Conservation (phyloP, 768 basidiomycete genomes). For the Hebeloma cylindrosporum region DNA sequence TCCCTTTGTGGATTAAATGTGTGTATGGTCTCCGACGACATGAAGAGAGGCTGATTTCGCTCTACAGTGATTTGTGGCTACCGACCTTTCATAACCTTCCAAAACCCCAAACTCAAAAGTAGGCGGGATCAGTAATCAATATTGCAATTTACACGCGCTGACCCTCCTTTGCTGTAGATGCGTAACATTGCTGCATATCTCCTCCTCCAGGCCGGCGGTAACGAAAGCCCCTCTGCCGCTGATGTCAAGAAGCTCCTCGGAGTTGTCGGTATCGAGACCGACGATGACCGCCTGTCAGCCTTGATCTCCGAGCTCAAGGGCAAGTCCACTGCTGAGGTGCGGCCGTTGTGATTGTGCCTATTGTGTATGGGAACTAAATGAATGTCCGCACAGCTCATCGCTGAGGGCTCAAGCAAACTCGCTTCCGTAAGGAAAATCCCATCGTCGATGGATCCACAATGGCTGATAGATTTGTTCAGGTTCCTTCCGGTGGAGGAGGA, state of each 20-base stretch:
- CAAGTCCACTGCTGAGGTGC: constrained; percentile 82
- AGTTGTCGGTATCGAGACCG: constrained; percentile 86
- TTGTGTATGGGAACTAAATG: constrained; percentile 8
- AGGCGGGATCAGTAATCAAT: constrained; percentile 15
- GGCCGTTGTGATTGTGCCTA: constrained; percentile 22
- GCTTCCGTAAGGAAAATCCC: constrained; percentile 68
- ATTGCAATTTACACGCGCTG: constrained; percentile 2
- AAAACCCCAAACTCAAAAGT: constrained; percentile 45
- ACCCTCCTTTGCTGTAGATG: constrained; percentile 52
- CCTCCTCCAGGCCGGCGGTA: constrained; percentile 94
- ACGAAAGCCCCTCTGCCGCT: constrained; percentile 76
- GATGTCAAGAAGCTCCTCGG: constrained; percentile 88
- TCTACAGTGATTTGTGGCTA: constrained; percentile 89
- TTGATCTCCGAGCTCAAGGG: constrained; percentile 88
- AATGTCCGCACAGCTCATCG: constrained; percentile 66
- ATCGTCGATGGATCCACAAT: background rate
- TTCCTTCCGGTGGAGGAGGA: constrained; percentile 90
- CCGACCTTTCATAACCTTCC: constrained; percentile 43
- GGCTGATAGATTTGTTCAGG: constrained; percentile 36
- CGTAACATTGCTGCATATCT: constrained; percentile 95
- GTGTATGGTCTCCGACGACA: constrained; percentile 13
- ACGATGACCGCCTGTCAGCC: constrained; percentile 75
- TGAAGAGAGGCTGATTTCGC: constrained; percentile 8
- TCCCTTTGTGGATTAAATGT: constrained; percentile 91
- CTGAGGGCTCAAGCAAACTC: constrained; percentile 90